Evolutionary conservation across 805 yeast species (phyloP).

Genomic region (Zygotorulaspora danielsina): DNA sequence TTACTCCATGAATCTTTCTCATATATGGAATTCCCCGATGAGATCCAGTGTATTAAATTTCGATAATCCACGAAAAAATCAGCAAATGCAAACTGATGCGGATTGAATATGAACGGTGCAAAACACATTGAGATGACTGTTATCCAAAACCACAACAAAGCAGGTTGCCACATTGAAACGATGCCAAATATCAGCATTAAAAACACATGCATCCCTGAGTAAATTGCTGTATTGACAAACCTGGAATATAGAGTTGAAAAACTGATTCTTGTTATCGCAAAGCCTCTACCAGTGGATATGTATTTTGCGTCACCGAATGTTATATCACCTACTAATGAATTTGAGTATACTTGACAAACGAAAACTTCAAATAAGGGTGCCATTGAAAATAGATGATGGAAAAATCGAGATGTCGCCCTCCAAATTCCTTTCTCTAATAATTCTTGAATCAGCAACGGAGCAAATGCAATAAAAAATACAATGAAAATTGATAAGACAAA

Average conservation of each 20-base stretch:
- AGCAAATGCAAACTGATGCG: conserved; percentile 65
- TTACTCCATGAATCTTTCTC: conserved; percentile 76
- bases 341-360: conserved; percentile 89
- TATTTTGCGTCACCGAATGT: conserved; percentile 90
- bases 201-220: conserved; percentile 67
- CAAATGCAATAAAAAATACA: conserved; percentile 86
- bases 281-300: conserved; percentile 90
- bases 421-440: conserved; percentile 77
- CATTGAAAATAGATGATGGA: conserved; percentile 72
- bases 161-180: conserved; percentile 74
- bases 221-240: conserved; percentile 72
- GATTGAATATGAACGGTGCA: conserved; percentile 73
- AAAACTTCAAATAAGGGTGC: conserved; percentile 94
- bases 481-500: conserved; percentile 87
- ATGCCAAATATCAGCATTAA: conserved; percentile 72
- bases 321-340: conserved; percentile 67
- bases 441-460: conserved; percentile 85
- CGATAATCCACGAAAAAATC: conserved; percentile 71
- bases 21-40: conserved; percentile 68
- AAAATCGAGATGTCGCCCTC: conserved; percentile 65
- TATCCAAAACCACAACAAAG: conserved; percentile 70
- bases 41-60: conserved; percentile 67
- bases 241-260: conserved; percentile 70
- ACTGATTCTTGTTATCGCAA: conserved; percentile 77
- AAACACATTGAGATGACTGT: conserved; percentile 60